phyloP scores from a whole-genome alignment of 257 asterid genomes.

The Nicotiana knightiana region DNA sequence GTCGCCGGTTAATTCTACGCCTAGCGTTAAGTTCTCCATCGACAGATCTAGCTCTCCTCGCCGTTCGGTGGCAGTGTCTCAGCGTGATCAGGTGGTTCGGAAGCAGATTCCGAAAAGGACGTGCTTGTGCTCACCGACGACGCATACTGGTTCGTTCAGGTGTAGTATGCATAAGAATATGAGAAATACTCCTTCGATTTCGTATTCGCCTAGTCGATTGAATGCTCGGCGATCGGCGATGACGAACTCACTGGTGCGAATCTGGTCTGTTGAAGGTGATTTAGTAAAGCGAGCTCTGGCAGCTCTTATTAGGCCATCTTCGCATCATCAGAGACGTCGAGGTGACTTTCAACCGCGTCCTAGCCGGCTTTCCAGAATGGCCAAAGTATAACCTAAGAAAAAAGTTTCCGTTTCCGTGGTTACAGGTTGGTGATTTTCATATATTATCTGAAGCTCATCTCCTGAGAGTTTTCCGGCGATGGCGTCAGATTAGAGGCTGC shows the following conservation, averaged over 20 bases:
- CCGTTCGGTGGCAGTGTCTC: conserved; percentile 47
- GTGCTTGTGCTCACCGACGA: conserved; percentile 84
- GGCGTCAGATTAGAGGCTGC: conserved; percentile 19
- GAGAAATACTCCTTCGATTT: conserved; percentile 27
- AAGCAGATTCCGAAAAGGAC: conserved; percentile 58
- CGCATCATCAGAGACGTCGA: conserved; percentile 17
- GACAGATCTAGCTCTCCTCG: conserved; percentile 74
- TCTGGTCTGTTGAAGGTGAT: conserved; percentile 34
- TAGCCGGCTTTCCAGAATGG: conserved; percentile 55
- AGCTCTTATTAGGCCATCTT: conserved; percentile 18
- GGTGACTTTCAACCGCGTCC: conserved; percentile 18
- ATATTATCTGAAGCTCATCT: neutral
- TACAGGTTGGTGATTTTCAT: conserved; percentile 41
- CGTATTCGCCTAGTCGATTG: conserved; percentile 57
- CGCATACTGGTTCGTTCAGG: conserved; percentile 88
- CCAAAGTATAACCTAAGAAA: conserved; percentile 31
- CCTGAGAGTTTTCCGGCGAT: neutral
- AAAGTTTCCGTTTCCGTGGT: neutral
- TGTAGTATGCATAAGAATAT: conserved; percentile 71
- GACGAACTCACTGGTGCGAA: conserved; percentile 84
- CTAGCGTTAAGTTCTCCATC: conserved; percentile 68
- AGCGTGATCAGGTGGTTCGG: conserved; percentile 56
- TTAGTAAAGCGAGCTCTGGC: conserved; percentile 17
- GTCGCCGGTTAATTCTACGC: conserved; percentile 46
- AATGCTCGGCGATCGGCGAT: conserved; percentile 85